These are phyloP conservation scores for Trichoderma endophyticum DNA, from an alignment of 2,329 filamentous ascomycete species.

Conservation along the genomic window DNA sequence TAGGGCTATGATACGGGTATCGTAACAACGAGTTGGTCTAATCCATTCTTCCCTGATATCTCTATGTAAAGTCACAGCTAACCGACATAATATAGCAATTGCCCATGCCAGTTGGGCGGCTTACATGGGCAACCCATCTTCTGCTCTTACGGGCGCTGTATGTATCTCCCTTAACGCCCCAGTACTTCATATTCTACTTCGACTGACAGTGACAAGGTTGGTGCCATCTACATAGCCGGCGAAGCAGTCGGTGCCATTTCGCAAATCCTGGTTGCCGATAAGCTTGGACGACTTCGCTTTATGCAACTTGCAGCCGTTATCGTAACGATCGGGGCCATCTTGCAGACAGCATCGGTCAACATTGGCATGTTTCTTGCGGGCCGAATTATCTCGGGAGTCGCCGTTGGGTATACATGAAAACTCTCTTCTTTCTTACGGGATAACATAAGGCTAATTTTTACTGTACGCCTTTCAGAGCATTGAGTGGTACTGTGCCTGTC, in stretches of 20 bases:
- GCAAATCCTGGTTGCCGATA: not conserved
- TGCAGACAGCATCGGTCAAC: not conserved
- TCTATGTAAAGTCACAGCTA: no score
- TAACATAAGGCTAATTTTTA: no score
- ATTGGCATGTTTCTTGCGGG: not conserved
- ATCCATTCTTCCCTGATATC: no score
- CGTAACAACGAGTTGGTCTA: not conserved
- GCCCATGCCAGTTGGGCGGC: not conserved
- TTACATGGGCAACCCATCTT: not conserved
- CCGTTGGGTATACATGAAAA: not conserved
- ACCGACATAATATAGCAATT: not conserved
- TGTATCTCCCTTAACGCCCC: not conserved
- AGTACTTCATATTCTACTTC: not conserved
- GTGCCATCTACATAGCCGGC: not conserved
- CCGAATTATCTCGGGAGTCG: not conserved
- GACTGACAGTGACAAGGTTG: not conserved
- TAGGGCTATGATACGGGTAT: not conserved
- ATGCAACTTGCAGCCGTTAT: not conserved
- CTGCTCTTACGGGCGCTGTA: not conserved
- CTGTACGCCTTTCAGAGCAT: not conserved
- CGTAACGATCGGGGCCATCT: not conserved
- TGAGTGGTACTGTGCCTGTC: not conserved
- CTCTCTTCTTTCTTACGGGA: not conserved
- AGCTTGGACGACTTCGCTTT: not conserved
- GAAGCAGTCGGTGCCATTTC: not conserved